These are phyloP conservation scores for Arthroderma sp. DNA, from an alignment of 2,329 filamentous ascomycete species.

Conservation along the genomic window DNA sequence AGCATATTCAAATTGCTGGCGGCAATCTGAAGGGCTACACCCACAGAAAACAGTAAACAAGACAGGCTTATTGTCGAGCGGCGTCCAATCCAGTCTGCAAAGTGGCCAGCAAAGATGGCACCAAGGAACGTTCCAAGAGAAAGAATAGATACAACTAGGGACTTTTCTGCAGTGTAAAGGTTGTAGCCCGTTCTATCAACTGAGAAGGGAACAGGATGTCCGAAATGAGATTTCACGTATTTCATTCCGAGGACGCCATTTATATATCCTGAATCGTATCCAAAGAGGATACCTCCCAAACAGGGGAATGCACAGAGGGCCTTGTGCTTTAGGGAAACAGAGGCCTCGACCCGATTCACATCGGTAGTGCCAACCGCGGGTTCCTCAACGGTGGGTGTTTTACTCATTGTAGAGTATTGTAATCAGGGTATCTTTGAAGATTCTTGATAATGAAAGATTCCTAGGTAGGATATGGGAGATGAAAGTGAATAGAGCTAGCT, in stretches of 20 bases:
- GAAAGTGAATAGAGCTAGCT: too few species aligned
- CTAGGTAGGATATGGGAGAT: too few species aligned
- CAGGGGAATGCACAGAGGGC: slow-evolving; percentile 57
- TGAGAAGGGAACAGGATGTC: slow-evolving; percentile 3
- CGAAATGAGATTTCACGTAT: slow-evolving; percentile 17
- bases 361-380: slow-evolving; percentile 28
- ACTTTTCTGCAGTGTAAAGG: slow-evolving; percentile 29
- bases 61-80: slow-evolving; percentile 50
- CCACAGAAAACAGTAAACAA: slow-evolving; percentile 46
- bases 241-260: slow-evolving; percentile 28
- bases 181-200: slow-evolving; percentile 9
- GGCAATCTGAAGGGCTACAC: slow-evolving; percentile 46
- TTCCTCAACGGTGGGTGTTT: background rate
- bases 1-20: slow-evolving; percentile 45
- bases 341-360: slow-evolving; percentile 50
- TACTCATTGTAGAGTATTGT: too few species aligned
- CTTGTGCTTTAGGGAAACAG: slow-evolving; percentile 56
- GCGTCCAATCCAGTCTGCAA: slow-evolving; percentile 55
- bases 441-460: too few species aligned
- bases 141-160: slow-evolving; percentile 59
- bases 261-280: slow-evolving; percentile 30
- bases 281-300: slow-evolving; percentile 44
- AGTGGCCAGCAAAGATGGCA: slow-evolving; percentile 46
- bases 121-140: slow-evolving; percentile 69
- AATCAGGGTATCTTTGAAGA: too few species aligned